A percentile compares a stretch with the other conserved stretches of the same genome.
phyloP scores from a whole-genome alignment of 208 protist species.

The Zelonia costaricensis region DNA sequence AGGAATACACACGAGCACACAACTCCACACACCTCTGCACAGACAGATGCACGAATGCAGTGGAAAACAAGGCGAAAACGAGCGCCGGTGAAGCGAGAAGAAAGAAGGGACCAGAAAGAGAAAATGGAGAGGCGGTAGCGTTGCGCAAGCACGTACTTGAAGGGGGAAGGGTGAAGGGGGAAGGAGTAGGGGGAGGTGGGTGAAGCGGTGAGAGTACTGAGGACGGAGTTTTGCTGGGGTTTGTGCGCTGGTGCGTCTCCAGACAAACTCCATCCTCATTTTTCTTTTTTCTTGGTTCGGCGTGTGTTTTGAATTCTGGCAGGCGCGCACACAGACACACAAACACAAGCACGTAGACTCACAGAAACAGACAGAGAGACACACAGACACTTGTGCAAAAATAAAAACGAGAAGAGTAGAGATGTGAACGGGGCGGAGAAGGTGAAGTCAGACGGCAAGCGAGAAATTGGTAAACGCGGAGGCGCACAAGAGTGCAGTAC shows the following conservation, averaged over 20 bases:
- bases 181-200: background rate
- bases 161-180: background rate
- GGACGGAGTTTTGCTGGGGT: no score
- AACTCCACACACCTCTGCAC: background rate
- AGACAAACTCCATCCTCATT: no score
- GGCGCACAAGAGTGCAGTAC: background rate
- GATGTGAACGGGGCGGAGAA: background rate
- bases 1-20: background rate
- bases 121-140: background rate
- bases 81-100: background rate
- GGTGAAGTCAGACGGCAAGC: background rate
- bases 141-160: background rate
- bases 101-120: background rate
- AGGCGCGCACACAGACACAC: background rate
- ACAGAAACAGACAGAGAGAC: conserved; percentile 14
- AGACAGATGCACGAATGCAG: conserved; percentile 17
- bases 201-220: no score
- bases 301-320: no score
- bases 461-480: background rate
- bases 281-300: no score
- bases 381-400: conserved; percentile 16
- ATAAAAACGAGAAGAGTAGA: background rate
- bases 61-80: conserved; percentile 1
- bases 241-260: no score
- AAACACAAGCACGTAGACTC: background rate